A percentile compares a stretch with the other conserved stretches of the same genome.
Conservation (phyloP, 1,284 basidiomycete genomes). For the Phenoliferia sp. region DNA sequence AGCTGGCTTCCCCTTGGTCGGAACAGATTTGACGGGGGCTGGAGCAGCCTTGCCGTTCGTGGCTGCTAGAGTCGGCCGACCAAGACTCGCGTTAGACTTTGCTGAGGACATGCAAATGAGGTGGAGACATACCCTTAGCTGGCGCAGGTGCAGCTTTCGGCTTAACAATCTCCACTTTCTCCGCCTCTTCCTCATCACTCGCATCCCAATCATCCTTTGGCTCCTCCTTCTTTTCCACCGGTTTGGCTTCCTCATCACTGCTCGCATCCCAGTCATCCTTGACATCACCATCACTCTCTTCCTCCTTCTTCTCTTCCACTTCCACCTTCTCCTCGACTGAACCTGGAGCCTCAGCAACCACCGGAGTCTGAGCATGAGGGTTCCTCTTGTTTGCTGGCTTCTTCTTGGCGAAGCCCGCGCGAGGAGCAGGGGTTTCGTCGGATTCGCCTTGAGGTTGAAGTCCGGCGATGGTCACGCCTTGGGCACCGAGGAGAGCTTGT, state of each 20-base stretch:
- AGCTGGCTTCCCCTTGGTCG: background rate
- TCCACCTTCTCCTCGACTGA: slow-evolving; percentile 13
- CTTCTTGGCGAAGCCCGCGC: slow-evolving; percentile 73
- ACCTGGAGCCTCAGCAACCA: slow-evolving; percentile 36
- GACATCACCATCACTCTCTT: slow-evolving; percentile 48
- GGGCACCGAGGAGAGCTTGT: slow-evolving; percentile 83
- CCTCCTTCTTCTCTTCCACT: slow-evolving; percentile 32
- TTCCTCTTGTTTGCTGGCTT: slow-evolving; percentile 54
- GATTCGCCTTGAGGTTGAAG: slow-evolving; percentile 54
- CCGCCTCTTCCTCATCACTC: slow-evolving; percentile 52
- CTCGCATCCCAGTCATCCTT: slow-evolving; percentile 86
- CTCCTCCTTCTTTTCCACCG: slow-evolving; percentile 47
- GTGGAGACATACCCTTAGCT: slow-evolving; percentile 21
- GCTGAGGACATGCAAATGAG: background rate
- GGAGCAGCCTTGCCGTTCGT: slow-evolving; percentile 20
- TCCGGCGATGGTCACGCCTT: slow-evolving; percentile 79
- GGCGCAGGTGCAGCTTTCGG: slow-evolving; percentile 10
- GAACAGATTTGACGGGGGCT: slow-evolving; percentile 8
- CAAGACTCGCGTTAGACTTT: rapidly evolving
- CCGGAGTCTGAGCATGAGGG: slow-evolving; percentile 36
- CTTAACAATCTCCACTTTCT: too few relatives aligned
- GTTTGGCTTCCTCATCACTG: slow-evolving; percentile 41
- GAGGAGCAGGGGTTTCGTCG: slow-evolving; percentile 47
- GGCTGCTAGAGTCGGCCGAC: background rate
- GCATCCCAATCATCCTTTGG: slow-evolving; percentile 84